A percentile compares a stretch with the other conserved stretches of the same genome.
Conservation (phyloP, 192 early-diverging fungal genomes). For the Entrophospora sp. region DNA sequence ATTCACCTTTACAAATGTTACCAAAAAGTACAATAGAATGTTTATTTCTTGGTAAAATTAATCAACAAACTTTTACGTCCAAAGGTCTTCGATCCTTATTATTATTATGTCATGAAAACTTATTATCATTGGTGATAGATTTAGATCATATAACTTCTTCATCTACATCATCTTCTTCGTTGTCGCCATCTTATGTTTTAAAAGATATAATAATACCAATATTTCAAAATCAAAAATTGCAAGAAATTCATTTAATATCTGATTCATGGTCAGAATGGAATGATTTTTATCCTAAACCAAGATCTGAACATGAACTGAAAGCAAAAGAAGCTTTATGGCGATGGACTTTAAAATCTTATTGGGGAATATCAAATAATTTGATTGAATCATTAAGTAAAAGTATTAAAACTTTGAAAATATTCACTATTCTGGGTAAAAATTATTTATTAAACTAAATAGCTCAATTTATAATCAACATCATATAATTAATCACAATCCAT, state of each 20-base stretch:
- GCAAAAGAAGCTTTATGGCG: slow-evolving; percentile 21
- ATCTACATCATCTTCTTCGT: too few relatives aligned
- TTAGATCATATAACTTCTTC: slow-evolving; percentile 8
- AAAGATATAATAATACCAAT: slow-evolving; percentile 16
- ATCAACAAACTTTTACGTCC: not conserved
- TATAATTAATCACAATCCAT: too few relatives aligned
- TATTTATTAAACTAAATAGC: not conserved
- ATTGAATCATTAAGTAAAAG: not conserved
- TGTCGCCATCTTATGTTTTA: too few relatives aligned
- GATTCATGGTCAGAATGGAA: slow-evolving; percentile 16
- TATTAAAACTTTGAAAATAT: not conserved
- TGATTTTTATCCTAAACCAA: slow-evolving; percentile 12
- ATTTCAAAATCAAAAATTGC: slow-evolving; percentile 2
- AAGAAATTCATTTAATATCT: slow-evolving; percentile 14
- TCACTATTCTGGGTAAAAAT: slow-evolving; percentile 17
- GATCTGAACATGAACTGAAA: slow-evolving; percentile 3
- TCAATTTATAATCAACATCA: too few relatives aligned
- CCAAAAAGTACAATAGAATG: not conserved
- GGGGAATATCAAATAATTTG: slow-evolving; percentile 3
- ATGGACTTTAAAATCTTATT: slow-evolving; percentile 19
- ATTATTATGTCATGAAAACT: not conserved
- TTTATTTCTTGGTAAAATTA: slow-evolving; percentile 8
- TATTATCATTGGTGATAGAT: not conserved
- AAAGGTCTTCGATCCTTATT: not conserved
- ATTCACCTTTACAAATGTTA: not conserved